phyloP scores from a whole-genome alignment of 768 basidiomycete species.

The Boletus reticulatus region DNA sequence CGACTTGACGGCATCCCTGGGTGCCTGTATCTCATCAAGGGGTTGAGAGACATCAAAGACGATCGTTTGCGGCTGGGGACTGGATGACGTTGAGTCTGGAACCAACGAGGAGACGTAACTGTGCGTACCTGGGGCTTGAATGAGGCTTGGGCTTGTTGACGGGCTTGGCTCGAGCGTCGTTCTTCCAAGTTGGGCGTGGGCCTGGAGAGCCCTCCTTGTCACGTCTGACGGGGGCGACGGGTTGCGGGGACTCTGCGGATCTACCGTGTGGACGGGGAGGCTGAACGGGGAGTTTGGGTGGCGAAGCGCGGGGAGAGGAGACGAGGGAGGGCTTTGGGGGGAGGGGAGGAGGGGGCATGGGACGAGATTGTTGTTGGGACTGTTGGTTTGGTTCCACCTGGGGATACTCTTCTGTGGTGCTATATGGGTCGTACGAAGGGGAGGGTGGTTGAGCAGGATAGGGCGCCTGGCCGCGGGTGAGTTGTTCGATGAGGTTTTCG shows the following conservation, averaged over 20 bases:
- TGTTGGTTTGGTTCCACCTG: conserved; percentile 36
- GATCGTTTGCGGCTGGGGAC: conserved; percentile 64
- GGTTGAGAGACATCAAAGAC: conserved; percentile 73
- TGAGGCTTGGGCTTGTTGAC: conserved; percentile 44
- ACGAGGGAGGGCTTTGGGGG: conserved; percentile 53
- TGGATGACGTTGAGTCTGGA: conserved; percentile 23
- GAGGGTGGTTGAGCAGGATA: conserved; percentile 37
- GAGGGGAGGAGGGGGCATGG: conserved; percentile 53
- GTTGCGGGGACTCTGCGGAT: conserved; percentile 49
- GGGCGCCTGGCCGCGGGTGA: conserved; percentile 49
- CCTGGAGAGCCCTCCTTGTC: conserved; percentile 75
- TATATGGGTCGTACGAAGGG: conserved; percentile 33
- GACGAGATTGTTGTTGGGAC: conserved; percentile 33
- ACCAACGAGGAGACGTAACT: neutral
- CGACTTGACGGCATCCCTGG: conserved; percentile 77
- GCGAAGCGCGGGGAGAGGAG: conserved; percentile 61
- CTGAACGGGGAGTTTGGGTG: conserved; percentile 58
- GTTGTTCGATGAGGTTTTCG: conserved; percentile 75
- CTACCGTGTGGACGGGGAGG: conserved; percentile 44
- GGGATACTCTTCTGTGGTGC: conserved; percentile 46
- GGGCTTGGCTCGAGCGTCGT: conserved; percentile 38
- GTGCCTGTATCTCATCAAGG: conserved; percentile 73
- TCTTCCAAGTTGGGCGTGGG: conserved; percentile 46
- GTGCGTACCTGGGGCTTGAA: conserved; percentile 55
- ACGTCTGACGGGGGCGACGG: conserved; percentile 39